Percentiles rank a stretch among this genome's conserved stretches.
These are phyloP conservation scores for Leucoagaricus sp. DNA, from an alignment of 1,284 basidiomycete genomes.

Conservation along the genomic window DNA sequence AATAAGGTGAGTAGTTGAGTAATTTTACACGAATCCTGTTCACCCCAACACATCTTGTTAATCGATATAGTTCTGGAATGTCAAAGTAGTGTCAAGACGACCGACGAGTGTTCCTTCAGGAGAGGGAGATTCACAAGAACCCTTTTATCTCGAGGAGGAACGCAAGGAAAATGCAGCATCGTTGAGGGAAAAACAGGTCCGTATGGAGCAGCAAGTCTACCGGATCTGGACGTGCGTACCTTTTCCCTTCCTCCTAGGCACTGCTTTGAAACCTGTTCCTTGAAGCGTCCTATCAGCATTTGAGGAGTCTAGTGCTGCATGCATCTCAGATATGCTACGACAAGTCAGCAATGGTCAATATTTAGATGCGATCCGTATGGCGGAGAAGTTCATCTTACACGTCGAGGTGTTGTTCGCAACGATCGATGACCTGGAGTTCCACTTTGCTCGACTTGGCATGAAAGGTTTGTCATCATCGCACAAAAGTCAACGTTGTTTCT, in stretches of 20 bases:
- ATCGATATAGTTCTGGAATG: slow-evolving; percentile 91
- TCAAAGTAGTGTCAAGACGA: slow-evolving; percentile 86
- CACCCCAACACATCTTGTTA: slow-evolving; percentile 15
- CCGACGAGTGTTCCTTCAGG: slow-evolving; percentile 57
- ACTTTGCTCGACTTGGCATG: slow-evolving; percentile 80
- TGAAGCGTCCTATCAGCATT: slow-evolving; percentile 91
- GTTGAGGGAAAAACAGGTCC: slow-evolving; percentile 90
- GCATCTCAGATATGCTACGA: slow-evolving; percentile 98
- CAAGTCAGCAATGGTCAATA: slow-evolving; percentile 97
- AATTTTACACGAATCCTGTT: slow-evolving; percentile 14
- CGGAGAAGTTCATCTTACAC: slow-evolving; percentile 97
- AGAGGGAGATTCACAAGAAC: slow-evolving; percentile 55
- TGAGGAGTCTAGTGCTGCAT: slow-evolving; percentile 98
- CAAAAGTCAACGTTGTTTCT: slow-evolving; percentile 14
- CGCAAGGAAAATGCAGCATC: slow-evolving; percentile 76
- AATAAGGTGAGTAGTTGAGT: slow-evolving; percentile 75
- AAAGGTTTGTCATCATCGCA: slow-evolving; percentile 62
- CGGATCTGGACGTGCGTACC: slow-evolving; percentile 93
- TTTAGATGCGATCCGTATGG: slow-evolving; percentile 96
- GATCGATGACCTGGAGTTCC: slow-evolving; percentile 93
- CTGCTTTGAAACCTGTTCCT: background rate
- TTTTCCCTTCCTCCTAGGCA: slow-evolving; percentile 11
- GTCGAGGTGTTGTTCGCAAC: slow-evolving; percentile 98
- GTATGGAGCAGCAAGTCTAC: slow-evolving; percentile 98
- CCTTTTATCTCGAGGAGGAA: slow-evolving; percentile 73